Base-by-base conservation (phyloP, 768 basidiomycete genomes). In the Hirschioporus abietinus region DNA sequence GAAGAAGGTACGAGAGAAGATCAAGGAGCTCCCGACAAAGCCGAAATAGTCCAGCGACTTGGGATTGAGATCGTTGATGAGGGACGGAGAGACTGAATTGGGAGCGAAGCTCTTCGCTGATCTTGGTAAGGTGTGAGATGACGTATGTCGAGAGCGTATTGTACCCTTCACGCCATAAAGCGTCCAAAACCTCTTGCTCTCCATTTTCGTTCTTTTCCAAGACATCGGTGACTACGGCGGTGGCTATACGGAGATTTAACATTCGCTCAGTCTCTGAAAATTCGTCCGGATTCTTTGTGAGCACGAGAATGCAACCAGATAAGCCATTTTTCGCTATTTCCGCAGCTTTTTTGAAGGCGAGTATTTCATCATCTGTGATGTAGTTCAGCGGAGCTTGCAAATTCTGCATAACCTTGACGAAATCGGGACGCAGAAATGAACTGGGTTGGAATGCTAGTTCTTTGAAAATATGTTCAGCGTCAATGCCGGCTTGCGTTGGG, bases 291-390 rank as follows among this genome's bases (percentile, higher is more conserved):
- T 80, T 74, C 71, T 80, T 81, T 63, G 80, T 70, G 27, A 92
- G 75, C 71, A 90, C 88, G 61, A 88, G 86, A 15, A 91, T 76
- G 1, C 88, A 90, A 23, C 85, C 84, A 0, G 80, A 71, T 1
- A 91, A 72, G 1, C 91, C 90, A 66, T 89, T 86, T 35, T 91
- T 85, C 0, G 85, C 88, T n/a, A 93, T 84, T 26, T 82, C 76
- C 0, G 90, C 89, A 15, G 87, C 79, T 70, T 87, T 83, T 25
- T 83, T 83, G 72, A 93, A 78, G 8, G 83, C 80, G 27, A 84
- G 75, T 12, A 85, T 79, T 65, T 90, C 88, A 27, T 83, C 79
- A 42, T 89, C 85, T 0, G 83, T 79, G 63, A 92, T 90, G 69
- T 78, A 84, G 8, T 86, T 84, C 30, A 89, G 80, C 1, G 88